These are phyloP conservation scores for Begonia fuchsioides DNA, from an alignment of 306 rosid genomes.

Conservation along the genomic window DNA sequence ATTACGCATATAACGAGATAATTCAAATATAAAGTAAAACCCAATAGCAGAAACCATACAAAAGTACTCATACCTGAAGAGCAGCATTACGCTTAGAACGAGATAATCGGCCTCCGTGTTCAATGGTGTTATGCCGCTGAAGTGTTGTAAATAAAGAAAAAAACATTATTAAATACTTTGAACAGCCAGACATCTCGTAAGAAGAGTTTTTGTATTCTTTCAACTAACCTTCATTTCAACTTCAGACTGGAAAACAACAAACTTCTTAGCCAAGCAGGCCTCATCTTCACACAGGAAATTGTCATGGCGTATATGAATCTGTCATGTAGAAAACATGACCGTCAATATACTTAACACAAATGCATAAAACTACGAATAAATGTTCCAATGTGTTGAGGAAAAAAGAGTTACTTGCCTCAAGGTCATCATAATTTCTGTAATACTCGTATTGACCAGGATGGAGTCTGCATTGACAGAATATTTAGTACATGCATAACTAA, in stretches of 20 bases:
- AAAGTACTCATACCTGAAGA: conserved; percentile 44
- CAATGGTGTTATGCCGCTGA: conserved; percentile 76
- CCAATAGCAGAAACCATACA: neutral
- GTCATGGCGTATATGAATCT: conserved; percentile 84
- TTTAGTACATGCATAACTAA: no score
- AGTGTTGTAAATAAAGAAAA: neutral
- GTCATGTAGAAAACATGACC: conserved; percentile 1
- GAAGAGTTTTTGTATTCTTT: neutral
- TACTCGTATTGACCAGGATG: conserved; percentile 80
- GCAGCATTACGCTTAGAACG: conserved; percentile 94
- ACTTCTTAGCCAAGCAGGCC: conserved; percentile 74
- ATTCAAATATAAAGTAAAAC: no score
- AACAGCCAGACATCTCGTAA: no score
- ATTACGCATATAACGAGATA: conserved; percentile 87
- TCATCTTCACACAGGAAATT: conserved; percentile 98
- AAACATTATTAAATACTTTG: conserved; percentile 3
- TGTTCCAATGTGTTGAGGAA: neutral
- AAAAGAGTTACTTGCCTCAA: conserved; percentile 55
- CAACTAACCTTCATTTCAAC: conserved; percentile 75
- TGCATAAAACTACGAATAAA: neutral
- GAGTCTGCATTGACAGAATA: conserved; percentile 40
- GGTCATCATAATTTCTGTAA: conserved; percentile 80
- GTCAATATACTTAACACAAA: neutral
- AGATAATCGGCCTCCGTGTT: conserved; percentile 94
- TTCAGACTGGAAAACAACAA: conserved; percentile 74